phyloP scores from a whole-genome alignment of 768 basidiomycete species.

The Kwoniella shandongensis region DNA sequence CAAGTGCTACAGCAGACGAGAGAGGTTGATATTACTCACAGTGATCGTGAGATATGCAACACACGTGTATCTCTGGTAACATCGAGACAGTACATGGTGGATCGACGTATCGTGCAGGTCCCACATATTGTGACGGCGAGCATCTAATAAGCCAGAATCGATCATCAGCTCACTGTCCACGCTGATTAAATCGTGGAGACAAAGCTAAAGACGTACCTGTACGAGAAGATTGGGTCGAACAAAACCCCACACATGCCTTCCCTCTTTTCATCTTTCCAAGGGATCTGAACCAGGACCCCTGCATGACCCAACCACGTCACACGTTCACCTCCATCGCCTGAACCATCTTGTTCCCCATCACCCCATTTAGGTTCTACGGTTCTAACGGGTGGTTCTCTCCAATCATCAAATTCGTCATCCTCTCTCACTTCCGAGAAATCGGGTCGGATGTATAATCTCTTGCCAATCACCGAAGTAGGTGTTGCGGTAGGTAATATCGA shows the following conservation, averaged over 20 bases:
- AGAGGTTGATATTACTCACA: slow-evolving; percentile 34
- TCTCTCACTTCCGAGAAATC: slow-evolving; percentile 26
- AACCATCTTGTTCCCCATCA: slow-evolving; percentile 1
- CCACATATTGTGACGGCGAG: slow-evolving; percentile 50
- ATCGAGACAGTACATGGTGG: slow-evolving; percentile 45
- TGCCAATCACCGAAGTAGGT: too few species aligned
- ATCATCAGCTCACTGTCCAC: not conserved
- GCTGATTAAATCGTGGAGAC: not conserved
- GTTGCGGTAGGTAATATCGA: slow-evolving; percentile 10
- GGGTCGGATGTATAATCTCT: slow-evolving; percentile 30
- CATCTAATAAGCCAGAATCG: slow-evolving; percentile 31
- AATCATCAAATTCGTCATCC: slow-evolving; percentile 43
- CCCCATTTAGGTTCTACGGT: slow-evolving; percentile 35
- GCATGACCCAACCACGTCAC: slow-evolving; percentile 54
- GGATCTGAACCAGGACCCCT: slow-evolving; percentile 43
- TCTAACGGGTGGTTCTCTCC: slow-evolving; percentile 43
- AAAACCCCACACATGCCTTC: slow-evolving; percentile 44
- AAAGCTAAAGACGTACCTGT: slow-evolving; percentile 35
- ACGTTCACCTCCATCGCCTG: slow-evolving; percentile 16
- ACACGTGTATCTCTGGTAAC: slow-evolving; percentile 48
- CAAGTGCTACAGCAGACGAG: not conserved
- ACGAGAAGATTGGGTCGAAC: slow-evolving; percentile 53
- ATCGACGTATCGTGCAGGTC: slow-evolving; percentile 45
- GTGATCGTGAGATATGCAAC: slow-evolving; percentile 52
- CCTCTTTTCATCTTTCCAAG: slow-evolving; percentile 36